Evolutionary conservation across 176 grass and related monocot genomes (phyloP).

Genomic region (Paspalum vaginatum): DNA sequence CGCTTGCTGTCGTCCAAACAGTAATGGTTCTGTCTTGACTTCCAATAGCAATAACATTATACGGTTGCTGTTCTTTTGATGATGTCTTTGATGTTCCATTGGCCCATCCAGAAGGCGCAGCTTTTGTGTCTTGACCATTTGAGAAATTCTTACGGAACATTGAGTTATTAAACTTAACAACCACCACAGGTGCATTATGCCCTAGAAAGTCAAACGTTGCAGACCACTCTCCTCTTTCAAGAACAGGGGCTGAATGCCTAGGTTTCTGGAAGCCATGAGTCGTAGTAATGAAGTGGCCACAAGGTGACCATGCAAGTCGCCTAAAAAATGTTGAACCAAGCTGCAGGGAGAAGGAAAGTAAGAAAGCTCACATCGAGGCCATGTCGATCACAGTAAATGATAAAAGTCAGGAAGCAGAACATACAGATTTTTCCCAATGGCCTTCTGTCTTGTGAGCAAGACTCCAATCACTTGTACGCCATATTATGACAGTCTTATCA

Average conservation of each 20-base stretch:
- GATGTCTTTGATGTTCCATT: conserved; percentile 81
- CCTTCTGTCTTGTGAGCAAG: conserved; percentile 93
- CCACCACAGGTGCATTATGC: conserved; percentile 89
- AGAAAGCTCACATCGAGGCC: conserved; percentile 34
- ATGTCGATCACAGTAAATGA: conserved; percentile 30
- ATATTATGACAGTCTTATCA: conserved; percentile 95
- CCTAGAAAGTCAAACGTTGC: conserved; percentile 99
- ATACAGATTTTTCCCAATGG: conserved; percentile 96
- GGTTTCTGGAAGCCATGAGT: conserved; percentile 99
- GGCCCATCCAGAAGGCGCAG: conserved; percentile 65
- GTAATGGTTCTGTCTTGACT: conserved; percentile 99
- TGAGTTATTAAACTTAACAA: conserved; percentile 96
- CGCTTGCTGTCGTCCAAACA: conserved; percentile 96
- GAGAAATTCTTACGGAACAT: conserved; percentile 84
- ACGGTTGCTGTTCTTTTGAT: conserved; percentile 76
- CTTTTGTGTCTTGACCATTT: conserved; percentile 63
- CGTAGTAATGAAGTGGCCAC: conserved; percentile 97
- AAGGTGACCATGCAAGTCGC: conserved; percentile 90
- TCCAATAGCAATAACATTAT: conserved; percentile 98
- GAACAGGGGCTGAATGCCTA: conserved; percentile 93
- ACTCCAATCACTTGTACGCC: conserved; percentile 98
- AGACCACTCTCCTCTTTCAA: conserved; percentile 94
- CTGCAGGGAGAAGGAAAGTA: conserved; percentile 47
- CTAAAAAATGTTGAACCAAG: conserved; percentile 99
- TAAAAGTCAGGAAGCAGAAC: conserved; percentile 38